Percentiles rank a stretch among this genome's conserved stretches.
Evolutionary conservation across 2,329 filamentous ascomycete genomes (phyloP).

Genomic region (Scedosporium boydii): DNA sequence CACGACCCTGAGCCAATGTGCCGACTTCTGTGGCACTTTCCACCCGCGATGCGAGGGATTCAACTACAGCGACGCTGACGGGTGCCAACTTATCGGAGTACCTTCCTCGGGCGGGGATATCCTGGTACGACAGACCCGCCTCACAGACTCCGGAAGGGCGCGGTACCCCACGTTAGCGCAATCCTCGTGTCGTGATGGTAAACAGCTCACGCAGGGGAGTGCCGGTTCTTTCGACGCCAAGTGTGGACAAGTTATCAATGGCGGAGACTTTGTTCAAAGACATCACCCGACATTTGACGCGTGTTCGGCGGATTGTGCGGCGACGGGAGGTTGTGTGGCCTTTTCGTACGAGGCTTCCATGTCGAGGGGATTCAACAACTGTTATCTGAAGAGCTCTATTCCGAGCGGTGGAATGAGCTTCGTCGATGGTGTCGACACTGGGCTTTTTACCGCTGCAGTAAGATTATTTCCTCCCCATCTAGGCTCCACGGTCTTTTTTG

Average conservation of each 20-base stretch:
- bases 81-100: not conserved
- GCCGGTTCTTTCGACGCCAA: not conserved
- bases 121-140: not conserved
- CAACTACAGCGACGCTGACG: constrained; percentile 2
- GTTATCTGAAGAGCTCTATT: constrained; percentile 5
- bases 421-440: constrained; percentile 2
- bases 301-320: constrained; percentile 4
- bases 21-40: constrained; percentile 6
- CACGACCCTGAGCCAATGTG: not conserved
- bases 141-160: constrained; percentile 4
- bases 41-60: constrained; percentile 8
- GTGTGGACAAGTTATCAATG: constrained; percentile 5
- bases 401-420: not conserved
- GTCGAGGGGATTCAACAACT: constrained; percentile 7
- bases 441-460: constrained; percentile 2
- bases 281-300: constrained; percentile 4
- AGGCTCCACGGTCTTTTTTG: too few species aligned
- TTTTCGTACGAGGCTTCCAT: constrained; percentile 5
- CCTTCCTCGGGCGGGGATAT: not conserved
- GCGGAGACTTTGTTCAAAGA: constrained; percentile 4
- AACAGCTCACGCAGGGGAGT: not conserved
- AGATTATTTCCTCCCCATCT: not conserved
- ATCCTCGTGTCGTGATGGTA: not conserved
- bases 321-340: not conserved
- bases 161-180: not conserved